These are phyloP conservation scores for Kwoniella dendrophila DNA, from an alignment of 768 basidiomycete genomes.

Conservation along the genomic window DNA sequence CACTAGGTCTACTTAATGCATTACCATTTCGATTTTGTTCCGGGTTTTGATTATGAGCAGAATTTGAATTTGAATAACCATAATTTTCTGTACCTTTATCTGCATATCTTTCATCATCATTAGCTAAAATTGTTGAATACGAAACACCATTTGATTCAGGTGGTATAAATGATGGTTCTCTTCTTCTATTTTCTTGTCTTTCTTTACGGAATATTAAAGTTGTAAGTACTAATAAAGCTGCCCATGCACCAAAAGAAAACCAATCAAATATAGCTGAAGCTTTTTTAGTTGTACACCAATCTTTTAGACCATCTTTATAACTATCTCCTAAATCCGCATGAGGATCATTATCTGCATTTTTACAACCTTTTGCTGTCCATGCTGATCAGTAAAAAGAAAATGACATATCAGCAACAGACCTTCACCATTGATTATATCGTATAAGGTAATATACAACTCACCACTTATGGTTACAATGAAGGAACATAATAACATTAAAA, in stretches of 20 bases:
- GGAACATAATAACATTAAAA: slow-evolving; percentile 74
- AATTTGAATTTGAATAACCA: slow-evolving; percentile 1
- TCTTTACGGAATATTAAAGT: slow-evolving; percentile 77
- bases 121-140: slow-evolving; percentile 27
- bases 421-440: background rate
- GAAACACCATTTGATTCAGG: slow-evolving; percentile 56
- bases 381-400: no score
- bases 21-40: background rate
- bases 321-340: slow-evolving; percentile 67
- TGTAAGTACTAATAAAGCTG: slow-evolving; percentile 67
- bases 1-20: slow-evolving; percentile 59
- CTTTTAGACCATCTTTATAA: slow-evolving; percentile 69
- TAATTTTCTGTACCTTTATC: slow-evolving; percentile 41
- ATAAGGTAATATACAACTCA: slow-evolving; percentile 25
- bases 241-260: slow-evolving; percentile 75
- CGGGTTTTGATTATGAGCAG: background rate
- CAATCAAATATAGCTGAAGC: slow-evolving; percentile 84
- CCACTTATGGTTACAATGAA: slow-evolving; percentile 60
- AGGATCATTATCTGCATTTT: slow-evolving; percentile 78
- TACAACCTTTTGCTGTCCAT: slow-evolving; percentile 88
- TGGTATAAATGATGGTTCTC: slow-evolving; percentile 76
- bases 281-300: slow-evolving; percentile 92
- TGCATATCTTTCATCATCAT: slow-evolving; percentile 34
- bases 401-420: background rate
- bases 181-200: slow-evolving; percentile 56